Evolutionary conservation across 139 green algal species (phyloP), one percentile per base, ranked within the genome.

Genomic region (Chlorella sp.): DNA sequence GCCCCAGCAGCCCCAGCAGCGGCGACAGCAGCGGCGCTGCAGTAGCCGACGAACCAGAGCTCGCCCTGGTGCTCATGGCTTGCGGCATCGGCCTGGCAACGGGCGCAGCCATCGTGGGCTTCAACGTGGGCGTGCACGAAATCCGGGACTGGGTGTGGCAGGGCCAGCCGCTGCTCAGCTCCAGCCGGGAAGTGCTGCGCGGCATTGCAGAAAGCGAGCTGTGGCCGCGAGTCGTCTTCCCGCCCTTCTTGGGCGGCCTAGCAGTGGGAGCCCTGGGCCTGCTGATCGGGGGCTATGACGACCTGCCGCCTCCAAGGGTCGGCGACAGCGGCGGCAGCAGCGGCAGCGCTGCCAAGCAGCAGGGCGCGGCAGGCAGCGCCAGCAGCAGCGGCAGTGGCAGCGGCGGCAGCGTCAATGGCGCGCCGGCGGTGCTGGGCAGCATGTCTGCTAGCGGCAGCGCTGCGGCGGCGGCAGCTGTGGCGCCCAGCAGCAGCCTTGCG

Each of bases 61-160:
- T 86, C 38, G 84, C 83, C 22, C 83, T 92, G 11, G 73, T 94
- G 36, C 48, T 93, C 46, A 72, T 89, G 20, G 91, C 90, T 20
- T 92, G 88, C 67, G 84, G 36, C 28, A 87, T 94, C 24, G 91
- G 91, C 36, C 41, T 93, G 54, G 75, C 64, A 22, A 89, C 91
- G 30, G 91, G 91, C 34, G 84, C 56, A 26, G 64, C 86, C 34
- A 91, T 94, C 22, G 91, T 94, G 43, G 17, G 85, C 14, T 93
- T 94, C 83, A 94, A 94, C 68, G 62, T 83, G n/a, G 80, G 72
- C 6, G 90, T 94, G 51, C 83, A 92, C 43, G 51, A 19, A 22
- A 88, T 94, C 11, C 73, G 84, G 8, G 67, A 92, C 34, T 14
- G 73, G 2, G 73, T 89, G 3, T 94, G 87, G 86, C 56, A 82